phyloP scores from a whole-genome alignment of 345 rosid genomes.

The Gossypium anomalum region DNA sequence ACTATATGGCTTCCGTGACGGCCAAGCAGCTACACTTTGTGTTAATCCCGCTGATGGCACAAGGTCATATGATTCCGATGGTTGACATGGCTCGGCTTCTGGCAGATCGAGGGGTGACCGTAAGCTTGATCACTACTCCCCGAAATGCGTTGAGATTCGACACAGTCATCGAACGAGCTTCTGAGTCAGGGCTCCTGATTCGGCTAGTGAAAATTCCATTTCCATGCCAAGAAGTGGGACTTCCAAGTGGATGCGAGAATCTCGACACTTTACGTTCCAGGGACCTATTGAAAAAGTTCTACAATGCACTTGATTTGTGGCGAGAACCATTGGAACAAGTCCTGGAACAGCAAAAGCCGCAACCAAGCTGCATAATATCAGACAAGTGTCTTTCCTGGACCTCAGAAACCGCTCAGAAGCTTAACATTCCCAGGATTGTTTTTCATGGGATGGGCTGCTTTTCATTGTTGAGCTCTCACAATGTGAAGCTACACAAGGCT shows the following conservation, averaged over 20 bases:
- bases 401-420: conserved; percentile 35
- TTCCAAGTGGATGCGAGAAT: conserved; percentile 66
- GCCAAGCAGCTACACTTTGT: conserved; percentile 51
- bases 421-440: conserved; percentile 65
- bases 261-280: conserved; percentile 64
- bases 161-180: conserved; percentile 31
- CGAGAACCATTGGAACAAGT: conserved; percentile 53
- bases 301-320: conserved; percentile 38
- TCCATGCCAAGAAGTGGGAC: conserved; percentile 56
- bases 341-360: conserved; percentile 31
- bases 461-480: conserved; percentile 53
- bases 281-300: conserved; percentile 48
- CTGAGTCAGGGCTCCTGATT: conserved; percentile 29
- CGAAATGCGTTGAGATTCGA: conserved; percentile 56
- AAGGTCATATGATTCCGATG: conserved; percentile 79
- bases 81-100: conserved; percentile 63
- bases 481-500: conserved; percentile 34
- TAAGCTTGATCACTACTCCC: conserved; percentile 66
- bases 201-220: conserved; percentile 44
- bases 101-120: conserved; percentile 44
- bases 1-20: conserved; percentile 25
- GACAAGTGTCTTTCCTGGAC: conserved; percentile 76
- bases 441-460: conserved; percentile 79
- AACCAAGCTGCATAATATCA: conserved; percentile 71
- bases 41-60: conserved; percentile 70